phyloP scores from a whole-genome alignment of 176 grass and related monocot species.

The Microstegium vimineum region DNA sequence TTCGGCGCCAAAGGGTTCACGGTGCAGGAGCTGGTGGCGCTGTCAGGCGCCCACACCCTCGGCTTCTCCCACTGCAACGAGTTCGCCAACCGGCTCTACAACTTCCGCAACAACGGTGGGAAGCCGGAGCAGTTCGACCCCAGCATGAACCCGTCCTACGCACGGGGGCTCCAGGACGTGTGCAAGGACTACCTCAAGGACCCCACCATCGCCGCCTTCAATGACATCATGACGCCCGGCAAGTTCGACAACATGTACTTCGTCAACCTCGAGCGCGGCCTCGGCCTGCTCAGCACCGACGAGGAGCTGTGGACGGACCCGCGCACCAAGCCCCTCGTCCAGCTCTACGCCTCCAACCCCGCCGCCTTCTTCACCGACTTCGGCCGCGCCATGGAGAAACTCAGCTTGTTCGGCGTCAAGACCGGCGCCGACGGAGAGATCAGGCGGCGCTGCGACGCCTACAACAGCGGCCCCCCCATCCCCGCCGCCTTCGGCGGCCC shows the following conservation, averaged over 20 bases:
- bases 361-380: slow-evolving; percentile 76
- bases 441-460: slow-evolving; percentile 69
- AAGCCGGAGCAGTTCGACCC: slow-evolving; percentile 41
- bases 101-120: slow-evolving; percentile 19
- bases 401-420: slow-evolving; percentile 56
- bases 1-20: slow-evolving; percentile 54
- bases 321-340: slow-evolving; percentile 61
- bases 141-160: slow-evolving; percentile 39
- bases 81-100: slow-evolving; percentile 51
- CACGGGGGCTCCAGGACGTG: slow-evolving; percentile 25
- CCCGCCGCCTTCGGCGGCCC: no score
- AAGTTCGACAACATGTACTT: slow-evolving; percentile 85
- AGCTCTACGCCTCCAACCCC: slow-evolving; percentile 62
- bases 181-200: slow-evolving; percentile 47
- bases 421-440: slow-evolving; percentile 67
- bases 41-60: slow-evolving; percentile 68
- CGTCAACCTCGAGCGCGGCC: slow-evolving; percentile 64
- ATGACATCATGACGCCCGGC: slow-evolving; percentile 80
- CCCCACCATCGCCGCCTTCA: slow-evolving; percentile 53
- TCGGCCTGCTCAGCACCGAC: slow-evolving; percentile 63
- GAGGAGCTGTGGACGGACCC: slow-evolving; percentile 54
- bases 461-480: slow-evolving; percentile 42
- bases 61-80: slow-evolving; percentile 83
- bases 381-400: slow-evolving; percentile 69
- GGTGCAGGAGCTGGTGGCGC: slow-evolving; percentile 60